A percentile compares a stretch with the other conserved stretches of the same genome.
These are phyloP conservation scores for Chlamydomonas sphaeroides DNA, from an alignment of 139 green algal species.

Conservation along the genomic window DNA sequence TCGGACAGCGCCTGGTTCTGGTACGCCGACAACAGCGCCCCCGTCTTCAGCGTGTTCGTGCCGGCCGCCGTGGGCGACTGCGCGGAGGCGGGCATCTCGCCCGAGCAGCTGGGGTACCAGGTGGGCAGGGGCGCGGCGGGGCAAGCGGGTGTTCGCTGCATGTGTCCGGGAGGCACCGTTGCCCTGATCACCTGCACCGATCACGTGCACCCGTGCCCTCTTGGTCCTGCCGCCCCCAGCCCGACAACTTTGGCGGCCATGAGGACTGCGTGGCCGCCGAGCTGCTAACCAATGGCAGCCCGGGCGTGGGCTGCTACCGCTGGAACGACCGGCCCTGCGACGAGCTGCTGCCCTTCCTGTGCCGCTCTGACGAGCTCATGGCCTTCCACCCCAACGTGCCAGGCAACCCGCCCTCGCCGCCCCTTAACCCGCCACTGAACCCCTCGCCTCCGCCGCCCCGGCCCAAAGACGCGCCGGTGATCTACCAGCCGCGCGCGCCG, in stretches of 20 bases:
- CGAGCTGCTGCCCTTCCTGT: slow-evolving; percentile 19
- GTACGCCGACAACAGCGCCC: neutral
- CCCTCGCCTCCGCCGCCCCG: neutral
- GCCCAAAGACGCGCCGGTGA: neutral
- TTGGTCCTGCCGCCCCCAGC: too few species aligned
- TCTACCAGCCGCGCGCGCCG: neutral
- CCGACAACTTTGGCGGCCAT: slow-evolving; percentile 27
- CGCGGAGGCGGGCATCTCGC: neutral
- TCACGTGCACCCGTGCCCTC: too few species aligned
- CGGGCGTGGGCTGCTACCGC: slow-evolving; percentile 6
- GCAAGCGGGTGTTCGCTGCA: too few species aligned
- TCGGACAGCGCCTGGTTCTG: neutral
- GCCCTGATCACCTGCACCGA: too few species aligned
- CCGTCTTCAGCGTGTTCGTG: neutral
- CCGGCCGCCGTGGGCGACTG: neutral
- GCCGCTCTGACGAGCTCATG: neutral
- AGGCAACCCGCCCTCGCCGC: neutral
- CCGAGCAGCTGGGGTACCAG: slow-evolving; percentile 8
- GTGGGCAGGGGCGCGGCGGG: too few species aligned
- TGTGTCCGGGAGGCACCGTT: too few species aligned
- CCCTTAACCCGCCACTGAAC: neutral
- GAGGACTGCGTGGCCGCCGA: slow-evolving; percentile 22
- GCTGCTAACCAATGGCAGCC: neutral
- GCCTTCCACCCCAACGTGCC: neutral
- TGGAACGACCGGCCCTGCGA: slow-evolving; percentile 19